Base-by-base conservation (phyloP, 2,329 filamentous ascomycete genomes). In the Colletotrichum endophyticum region DNA sequence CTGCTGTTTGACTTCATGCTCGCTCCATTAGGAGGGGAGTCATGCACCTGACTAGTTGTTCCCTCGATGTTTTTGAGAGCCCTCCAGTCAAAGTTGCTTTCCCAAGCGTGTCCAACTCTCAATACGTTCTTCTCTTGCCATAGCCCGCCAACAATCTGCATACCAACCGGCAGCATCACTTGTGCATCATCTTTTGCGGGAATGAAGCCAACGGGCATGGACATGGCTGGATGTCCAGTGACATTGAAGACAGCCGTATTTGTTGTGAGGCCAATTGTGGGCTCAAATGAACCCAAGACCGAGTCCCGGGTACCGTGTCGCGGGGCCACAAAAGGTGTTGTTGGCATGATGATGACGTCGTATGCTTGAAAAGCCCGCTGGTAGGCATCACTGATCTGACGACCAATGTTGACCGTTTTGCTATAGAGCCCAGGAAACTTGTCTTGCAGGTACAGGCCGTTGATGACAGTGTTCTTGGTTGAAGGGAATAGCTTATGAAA, bases 221-320 rank as follows among this genome's bases (percentile, higher is more conserved):
- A 86, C 77, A 92, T 80, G 0, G 89, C 91, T 0, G 91, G 90
- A 77, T 92, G 90, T 0, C 90, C 90, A 0, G 89, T 91, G 4
- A 89, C 85, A 78, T 92, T 90, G 81, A 92, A 92, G 4, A 88
- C 85, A 12, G 88, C 88, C 6, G 91, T 92, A 78, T 92, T 92
- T 19, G 85, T 86, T 0, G 88, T 91, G 74, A 91, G 79, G 0
- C 91, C 91, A 39, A 91, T 88, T 36, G 88, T 89, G 13, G 88
- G 87, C 68, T 85, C 84, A 63, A 90, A 88, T 22, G 87, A 88
- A 62, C 87, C 85, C 19, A 86, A 81, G 4, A 87, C 87, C 3
- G 84, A 84, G 3, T 84, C 84, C 12, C 82, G 78, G 3, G 79
- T 78, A 0, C 86, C 84, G 67, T 90, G 87, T 16, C 83, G 84